A percentile compares a stretch with the other conserved stretches of the same genome.
phyloP scores from a whole-genome alignment of 805 yeast species.

The Candida suzukii region DNA sequence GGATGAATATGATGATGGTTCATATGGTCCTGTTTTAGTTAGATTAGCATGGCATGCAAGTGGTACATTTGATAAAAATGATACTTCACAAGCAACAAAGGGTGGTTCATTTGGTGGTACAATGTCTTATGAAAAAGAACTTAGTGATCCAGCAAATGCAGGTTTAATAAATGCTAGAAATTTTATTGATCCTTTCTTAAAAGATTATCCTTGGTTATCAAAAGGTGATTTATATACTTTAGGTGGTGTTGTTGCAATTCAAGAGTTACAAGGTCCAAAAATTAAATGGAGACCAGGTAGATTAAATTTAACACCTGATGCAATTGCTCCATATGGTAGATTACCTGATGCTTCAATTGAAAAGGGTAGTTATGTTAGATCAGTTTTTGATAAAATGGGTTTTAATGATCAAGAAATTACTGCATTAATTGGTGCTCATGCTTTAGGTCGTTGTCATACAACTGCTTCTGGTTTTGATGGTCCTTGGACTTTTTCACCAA shows the following conservation, averaged over 20 bases:
- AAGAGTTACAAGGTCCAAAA: slow-evolving; percentile 59
- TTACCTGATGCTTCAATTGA: slow-evolving; percentile 43
- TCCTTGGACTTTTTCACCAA: slow-evolving; percentile 84
- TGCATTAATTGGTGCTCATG: slow-evolving; percentile 40
- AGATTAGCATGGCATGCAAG: slow-evolving; percentile 45
- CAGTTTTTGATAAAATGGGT: slow-evolving; percentile 40
- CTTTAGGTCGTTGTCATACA: slow-evolving; percentile 40
- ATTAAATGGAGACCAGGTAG: slow-evolving; percentile 52
- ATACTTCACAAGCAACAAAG: slow-evolving; percentile 31
- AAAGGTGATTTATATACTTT: slow-evolving; percentile 68
- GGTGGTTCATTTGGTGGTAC: slow-evolving; percentile 49
- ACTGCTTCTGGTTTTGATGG: slow-evolving; percentile 76
- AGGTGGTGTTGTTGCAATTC: slow-evolving; percentile 60
- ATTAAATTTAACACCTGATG: slow-evolving; percentile 27
- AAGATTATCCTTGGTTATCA: slow-evolving; percentile 51
- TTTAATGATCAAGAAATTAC: slow-evolving; percentile 41
- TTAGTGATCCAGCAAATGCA: slow-evolving; percentile 40
- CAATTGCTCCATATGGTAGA: slow-evolving; percentile 43
- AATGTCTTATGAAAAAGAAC: slow-evolving; percentile 45
- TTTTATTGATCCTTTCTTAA: slow-evolving; percentile 48
- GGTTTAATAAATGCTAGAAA: slow-evolving; percentile 49
- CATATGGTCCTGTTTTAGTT: slow-evolving; percentile 41
- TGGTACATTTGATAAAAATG: slow-evolving; percentile 37
- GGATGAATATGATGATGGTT: slow-evolving; percentile 56
- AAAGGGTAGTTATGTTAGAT: slow-evolving; percentile 35